These are phyloP conservation scores for Xylaria hypoxylon DNA, from an alignment of 2,329 filamentous ascomycete genomes.

Conservation along the genomic window DNA sequence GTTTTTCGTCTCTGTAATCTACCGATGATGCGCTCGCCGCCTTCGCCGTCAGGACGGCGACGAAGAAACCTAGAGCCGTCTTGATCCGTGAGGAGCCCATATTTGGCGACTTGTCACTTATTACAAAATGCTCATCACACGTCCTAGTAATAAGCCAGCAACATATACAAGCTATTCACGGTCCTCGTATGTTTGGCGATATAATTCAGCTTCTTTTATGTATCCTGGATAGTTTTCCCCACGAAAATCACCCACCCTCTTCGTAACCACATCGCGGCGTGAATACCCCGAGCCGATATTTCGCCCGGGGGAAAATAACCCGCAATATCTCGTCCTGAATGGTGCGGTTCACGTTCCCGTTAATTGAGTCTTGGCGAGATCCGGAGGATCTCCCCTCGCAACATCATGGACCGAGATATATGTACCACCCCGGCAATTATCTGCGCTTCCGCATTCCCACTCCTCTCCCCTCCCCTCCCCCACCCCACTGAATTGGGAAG, in stretches of 20 bases:
- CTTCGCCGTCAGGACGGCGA: constrained; percentile 1
- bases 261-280: background rate
- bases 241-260: background rate
- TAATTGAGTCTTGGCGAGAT: constrained; percentile 11
- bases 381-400: constrained; percentile 16
- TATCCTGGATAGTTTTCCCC: background rate
- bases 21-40: constrained; percentile 22
- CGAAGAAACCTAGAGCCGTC: background rate
- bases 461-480: background rate
- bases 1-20: constrained; percentile 36
- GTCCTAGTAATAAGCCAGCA: too few relatives aligned
- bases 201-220: background rate
- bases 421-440: background rate
- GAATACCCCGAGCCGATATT: constrained; percentile 21
- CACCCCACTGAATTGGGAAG: constrained; percentile 12
- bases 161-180: too few relatives aligned
- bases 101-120: background rate
- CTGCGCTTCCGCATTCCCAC: background rate
- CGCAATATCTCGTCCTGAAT: constrained; percentile 1
- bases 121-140: background rate
- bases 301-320: background rate
- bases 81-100: constrained; percentile 33
- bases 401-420: constrained; percentile 29
- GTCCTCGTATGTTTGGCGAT: background rate
- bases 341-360: background rate